Percentiles rank a stretch among this genome's conserved stretches.
phyloP scores from a whole-genome alignment of 441 rosid genomes.

The Capsella rubella region DNA sequence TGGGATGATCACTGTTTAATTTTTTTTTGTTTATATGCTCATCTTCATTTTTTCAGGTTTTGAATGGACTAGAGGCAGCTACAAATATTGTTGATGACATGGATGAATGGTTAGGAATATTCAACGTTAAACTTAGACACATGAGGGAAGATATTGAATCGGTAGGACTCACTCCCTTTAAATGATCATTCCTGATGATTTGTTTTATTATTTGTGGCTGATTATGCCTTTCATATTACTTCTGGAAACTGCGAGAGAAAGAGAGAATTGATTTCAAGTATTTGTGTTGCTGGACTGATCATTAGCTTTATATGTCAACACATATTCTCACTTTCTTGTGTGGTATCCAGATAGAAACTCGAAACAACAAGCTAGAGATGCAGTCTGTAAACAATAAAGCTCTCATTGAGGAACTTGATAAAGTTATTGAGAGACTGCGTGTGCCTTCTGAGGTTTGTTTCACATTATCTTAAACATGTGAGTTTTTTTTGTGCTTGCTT shows the following conservation, averaged over 20 bases:
- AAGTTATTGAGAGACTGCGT: conserved; percentile 81
- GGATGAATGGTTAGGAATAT: conserved; percentile 99
- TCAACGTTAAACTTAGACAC: conserved; percentile 97
- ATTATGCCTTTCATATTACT: conserved; percentile 10
- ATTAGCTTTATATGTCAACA: conserved; percentile 24
- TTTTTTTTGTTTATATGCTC: conserved; percentile 28
- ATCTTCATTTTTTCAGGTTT: conserved; percentile 64
- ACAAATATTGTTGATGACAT: conserved; percentile 92
- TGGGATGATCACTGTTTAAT: conserved; percentile 8
- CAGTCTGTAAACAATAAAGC: conserved; percentile 93
- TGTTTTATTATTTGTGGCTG: conserved; percentile 7
- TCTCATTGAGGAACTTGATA: conserved; percentile 95
- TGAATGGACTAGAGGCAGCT: conserved; percentile 98
- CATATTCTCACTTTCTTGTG: conserved; percentile 22
- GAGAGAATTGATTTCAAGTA: background rate
- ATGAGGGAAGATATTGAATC: conserved; percentile 99
- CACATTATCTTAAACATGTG: conserved; percentile 18
- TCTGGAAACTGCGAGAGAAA: conserved; percentile 2
- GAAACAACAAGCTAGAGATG: conserved; percentile 97
- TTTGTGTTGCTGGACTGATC: conserved; percentile 26
- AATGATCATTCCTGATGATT: conserved; percentile 21
- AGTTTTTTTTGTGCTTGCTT: conserved; percentile 32
- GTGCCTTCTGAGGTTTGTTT: conserved; percentile 91
- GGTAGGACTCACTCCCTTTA: conserved; percentile 52
- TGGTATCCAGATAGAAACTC: conserved; percentile 88